These are phyloP conservation scores for Penicillium canariense DNA, from an alignment of 495 filamentous ascomycete species.

Conservation along the genomic window DNA sequence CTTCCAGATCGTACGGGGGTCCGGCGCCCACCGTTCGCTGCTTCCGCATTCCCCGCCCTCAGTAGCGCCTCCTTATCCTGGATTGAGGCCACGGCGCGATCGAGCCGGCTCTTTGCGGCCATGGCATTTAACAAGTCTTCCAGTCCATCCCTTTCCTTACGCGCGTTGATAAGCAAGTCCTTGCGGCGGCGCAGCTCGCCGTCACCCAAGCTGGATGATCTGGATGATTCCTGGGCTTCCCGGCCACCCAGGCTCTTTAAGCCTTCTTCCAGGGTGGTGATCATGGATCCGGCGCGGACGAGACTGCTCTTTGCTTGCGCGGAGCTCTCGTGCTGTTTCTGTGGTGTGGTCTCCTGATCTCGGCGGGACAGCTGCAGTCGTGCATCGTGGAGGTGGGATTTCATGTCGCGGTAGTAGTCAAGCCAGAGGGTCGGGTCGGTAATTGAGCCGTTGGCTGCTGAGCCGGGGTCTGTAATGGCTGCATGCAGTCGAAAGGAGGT, in stretches of 20 bases:
- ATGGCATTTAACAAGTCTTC: constrained; percentile 77
- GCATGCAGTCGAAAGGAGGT: constrained; percentile 40
- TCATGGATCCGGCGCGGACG: constrained; percentile 67
- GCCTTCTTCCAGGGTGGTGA: constrained; percentile 68
- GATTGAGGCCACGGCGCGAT: constrained; percentile 47
- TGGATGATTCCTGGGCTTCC: background rate
- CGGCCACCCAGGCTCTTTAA: constrained; percentile 48
- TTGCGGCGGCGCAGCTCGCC: constrained; percentile 82
- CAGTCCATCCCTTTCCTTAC: constrained; percentile 81
- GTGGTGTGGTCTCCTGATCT: constrained; percentile 68
- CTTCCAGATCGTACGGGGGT: constrained; percentile 49
- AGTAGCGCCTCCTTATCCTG: constrained; percentile 58
- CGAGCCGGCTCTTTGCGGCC: constrained; percentile 54
- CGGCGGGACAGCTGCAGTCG: constrained; percentile 68
- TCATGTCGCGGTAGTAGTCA: constrained; percentile 81
- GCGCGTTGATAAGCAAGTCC: constrained; percentile 73
- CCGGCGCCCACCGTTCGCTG: constrained; percentile 16
- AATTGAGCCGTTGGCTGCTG: constrained; percentile 46
- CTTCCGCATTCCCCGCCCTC: constrained; percentile 16
- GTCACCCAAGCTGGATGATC: constrained; percentile 57
- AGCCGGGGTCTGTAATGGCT: constrained; percentile 44
- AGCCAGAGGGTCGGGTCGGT: constrained; percentile 83
- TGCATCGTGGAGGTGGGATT: constrained; percentile 77
- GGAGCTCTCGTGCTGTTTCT: constrained; percentile 72
- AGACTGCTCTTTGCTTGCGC: constrained; percentile 79